Conservation (phyloP, 257 asterid genomes). For the Ilex asprella region DNA sequence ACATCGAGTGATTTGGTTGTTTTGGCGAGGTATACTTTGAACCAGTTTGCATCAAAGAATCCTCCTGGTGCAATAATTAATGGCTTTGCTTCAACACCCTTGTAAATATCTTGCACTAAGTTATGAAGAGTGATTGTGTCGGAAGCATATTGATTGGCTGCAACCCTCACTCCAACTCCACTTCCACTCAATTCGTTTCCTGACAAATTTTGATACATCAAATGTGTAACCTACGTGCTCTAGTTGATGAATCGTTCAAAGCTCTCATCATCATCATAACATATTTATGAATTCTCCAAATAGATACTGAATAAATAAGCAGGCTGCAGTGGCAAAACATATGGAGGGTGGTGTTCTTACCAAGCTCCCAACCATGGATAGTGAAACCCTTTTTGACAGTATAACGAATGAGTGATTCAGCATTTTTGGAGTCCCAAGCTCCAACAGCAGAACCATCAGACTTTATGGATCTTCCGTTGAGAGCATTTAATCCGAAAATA, state of each 20-base stretch:
- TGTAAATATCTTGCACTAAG: constrained; percentile 35
- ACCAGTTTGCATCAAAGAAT: constrained; percentile 55
- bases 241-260: no score
- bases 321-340: no score
- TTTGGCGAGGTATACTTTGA: constrained; percentile 21
- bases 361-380: constrained; percentile 77
- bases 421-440: constrained; percentile 59
- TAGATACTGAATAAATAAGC: no score
- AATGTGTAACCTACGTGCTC: no score
- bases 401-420: constrained; percentile 54
- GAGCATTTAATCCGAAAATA: constrained; percentile 68
- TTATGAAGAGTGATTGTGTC: constrained; percentile 31
- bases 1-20: constrained; percentile 32
- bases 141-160: constrained; percentile 44
- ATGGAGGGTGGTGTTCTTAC: constrained; percentile 21
- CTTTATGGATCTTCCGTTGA: constrained; percentile 39
- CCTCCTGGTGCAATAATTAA: constrained; percentile 56
- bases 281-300: no score
- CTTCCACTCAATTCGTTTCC: constrained; percentile 71
- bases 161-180: constrained; percentile 48
- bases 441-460: constrained; percentile 34
- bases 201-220: constrained; percentile 1
- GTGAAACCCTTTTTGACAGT: constrained; percentile 54
- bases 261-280: no score
- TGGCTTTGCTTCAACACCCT: constrained; percentile 26